These are phyloP conservation scores for Penicillium bovifimosum DNA, from an alignment of 495 filamentous ascomycete species.

Conservation along the genomic window DNA sequence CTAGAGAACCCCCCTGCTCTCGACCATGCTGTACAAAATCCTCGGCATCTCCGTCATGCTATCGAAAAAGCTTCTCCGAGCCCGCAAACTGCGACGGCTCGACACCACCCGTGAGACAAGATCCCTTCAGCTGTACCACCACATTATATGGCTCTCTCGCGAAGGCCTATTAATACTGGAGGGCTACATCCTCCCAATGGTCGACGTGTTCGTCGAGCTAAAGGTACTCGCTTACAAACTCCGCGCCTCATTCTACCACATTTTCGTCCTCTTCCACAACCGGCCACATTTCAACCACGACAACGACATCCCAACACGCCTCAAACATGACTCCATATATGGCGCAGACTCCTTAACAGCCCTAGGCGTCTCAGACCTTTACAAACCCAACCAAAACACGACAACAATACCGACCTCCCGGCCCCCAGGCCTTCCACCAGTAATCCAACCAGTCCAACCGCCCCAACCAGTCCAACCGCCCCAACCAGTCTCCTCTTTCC, in stretches of 20 bases:
- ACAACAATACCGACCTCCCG: conserved; percentile 7
- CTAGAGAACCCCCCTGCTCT: conserved; percentile 69
- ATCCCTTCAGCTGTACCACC: conserved; percentile 75
- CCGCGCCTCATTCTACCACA: conserved; percentile 89
- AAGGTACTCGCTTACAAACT: conserved; percentile 89
- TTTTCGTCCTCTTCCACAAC: conserved; percentile 95
- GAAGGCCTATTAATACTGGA: conserved; percentile 86
- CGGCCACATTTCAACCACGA: conserved; percentile 51
- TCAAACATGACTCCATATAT: conserved; percentile 29
- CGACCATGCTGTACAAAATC: conserved; percentile 78
- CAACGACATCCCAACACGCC: conserved; percentile 28
- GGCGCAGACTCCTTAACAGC: conserved; percentile 15
- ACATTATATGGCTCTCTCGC: conserved; percentile 92
- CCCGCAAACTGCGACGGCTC: conserved; percentile 75
- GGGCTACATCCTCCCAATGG: conserved; percentile 77
- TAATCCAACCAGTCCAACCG: conserved; percentile 34
- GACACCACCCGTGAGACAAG: conserved; percentile 75
- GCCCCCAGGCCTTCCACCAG: conserved; percentile 36
- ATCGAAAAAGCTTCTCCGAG: conserved; percentile 74
- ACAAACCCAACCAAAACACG: conserved; percentile 1
- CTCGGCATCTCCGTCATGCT: conserved; percentile 87
- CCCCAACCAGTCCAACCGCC: conserved; percentile 40
- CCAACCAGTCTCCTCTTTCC: conserved; percentile 54
- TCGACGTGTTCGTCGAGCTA: conserved; percentile 62
- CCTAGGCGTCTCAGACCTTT: neutral